These are phyloP conservation scores for Leishmania gerbilli DNA, from an alignment of 208 protist species.

Conservation along the genomic window DNA sequence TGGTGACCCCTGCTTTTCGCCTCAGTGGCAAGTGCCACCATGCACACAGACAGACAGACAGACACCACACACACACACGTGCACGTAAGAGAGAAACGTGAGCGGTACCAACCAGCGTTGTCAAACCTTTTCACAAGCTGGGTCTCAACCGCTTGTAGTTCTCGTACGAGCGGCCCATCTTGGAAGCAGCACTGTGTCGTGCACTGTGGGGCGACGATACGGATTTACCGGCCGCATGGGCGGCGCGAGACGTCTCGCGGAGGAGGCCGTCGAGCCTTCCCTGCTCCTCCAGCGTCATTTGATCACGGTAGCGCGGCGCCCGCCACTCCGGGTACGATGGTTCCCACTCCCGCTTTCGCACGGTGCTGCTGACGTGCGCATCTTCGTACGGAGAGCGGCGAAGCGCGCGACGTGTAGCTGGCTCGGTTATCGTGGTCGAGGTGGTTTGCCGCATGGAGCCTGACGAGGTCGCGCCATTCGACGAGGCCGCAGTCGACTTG, in stretches of 20 bases:
- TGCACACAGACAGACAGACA: neutral
- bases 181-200: constrained; percentile 35
- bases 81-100: neutral
- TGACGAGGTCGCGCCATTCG: neutral
- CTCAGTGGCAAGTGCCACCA: neutral
- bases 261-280: constrained; percentile 47
- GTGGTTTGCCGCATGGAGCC: constrained; percentile 8
- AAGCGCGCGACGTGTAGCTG: constrained; percentile 22
- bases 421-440: constrained; percentile 26
- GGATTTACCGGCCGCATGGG: neutral
- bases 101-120: neutral
- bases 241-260: constrained; percentile 6
- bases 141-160: constrained; percentile 63
- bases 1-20: neutral
- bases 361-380: neutral
- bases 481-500: neutral
- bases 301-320: constrained; percentile 48
- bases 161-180: constrained; percentile 74
- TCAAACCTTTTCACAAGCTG: neutral
- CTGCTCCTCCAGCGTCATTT: constrained; percentile 81
- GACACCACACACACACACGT: neutral
- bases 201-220: neutral
- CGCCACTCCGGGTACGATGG: constrained; percentile 54
- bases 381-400: constrained; percentile 31
- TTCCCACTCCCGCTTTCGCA: constrained; percentile 76